Evolutionary conservation across 192 early-diverging fungal species (phyloP), one percentile per base, ranked within the genome.

Genomic region (Dispira simplex): DNA sequence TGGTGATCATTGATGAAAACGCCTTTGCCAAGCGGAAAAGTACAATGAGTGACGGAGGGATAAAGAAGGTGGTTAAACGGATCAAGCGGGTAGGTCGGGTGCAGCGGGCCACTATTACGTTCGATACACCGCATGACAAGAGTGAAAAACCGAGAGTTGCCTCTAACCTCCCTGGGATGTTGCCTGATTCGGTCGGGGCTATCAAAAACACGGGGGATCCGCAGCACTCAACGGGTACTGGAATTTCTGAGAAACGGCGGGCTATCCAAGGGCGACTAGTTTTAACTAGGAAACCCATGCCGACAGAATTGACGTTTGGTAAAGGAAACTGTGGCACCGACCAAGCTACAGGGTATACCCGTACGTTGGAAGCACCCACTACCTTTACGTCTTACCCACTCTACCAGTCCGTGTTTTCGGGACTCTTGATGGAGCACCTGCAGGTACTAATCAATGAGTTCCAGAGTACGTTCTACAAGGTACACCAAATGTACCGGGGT

Each of bases 371-470:
- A 18, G 23, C 28, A 8, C 26, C 10, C 1, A 9, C 27, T 39
- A 27, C 26, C 28, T 58, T 58, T 39, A n/a, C 8, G 27, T 26
- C 28, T 0, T 18, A 39, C 9, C 56, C n/a, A 11, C 27, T 39
- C 13, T 58, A 58, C 26, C 56, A 58, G 56, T 26, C 13, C 1
- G 26, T 18, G 8, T 58, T 58, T 39, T 39, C 27, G 11, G 56
- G 21, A 2, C 56, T 58, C 6, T 39, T 58, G 9, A 58, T 58
- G 26, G 56, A 58, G 26, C 56, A 58, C 56, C 26, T 58, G 14
- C 56, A 58, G 26, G 56, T 58, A 48, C 58, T 77, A 1, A 59
- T 66, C 1, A 64, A 28, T 20, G 75, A 77, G 62, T 77, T 70
- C 52, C 70, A 73, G 47, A 55, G 53, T 21, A 47, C 46, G 47